Base-by-base conservation (phyloP, 1,284 basidiomycete genomes). In the Volvariella surrecta region DNA sequence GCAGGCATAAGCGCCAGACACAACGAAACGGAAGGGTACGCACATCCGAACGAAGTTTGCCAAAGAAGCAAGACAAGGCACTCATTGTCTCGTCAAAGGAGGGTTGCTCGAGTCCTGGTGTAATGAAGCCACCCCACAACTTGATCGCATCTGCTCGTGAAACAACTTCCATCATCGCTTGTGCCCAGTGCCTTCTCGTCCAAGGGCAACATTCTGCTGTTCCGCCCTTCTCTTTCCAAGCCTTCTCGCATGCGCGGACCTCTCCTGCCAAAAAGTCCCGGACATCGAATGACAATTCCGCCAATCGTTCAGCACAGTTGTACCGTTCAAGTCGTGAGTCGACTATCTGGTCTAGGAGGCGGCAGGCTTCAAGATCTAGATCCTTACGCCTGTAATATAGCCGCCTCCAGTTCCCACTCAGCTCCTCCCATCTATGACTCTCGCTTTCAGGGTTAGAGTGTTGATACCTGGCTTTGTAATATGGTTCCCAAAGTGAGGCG, bases 101-200 rank as follows among this genome's bases (percentile, higher is more conserved):
- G 1, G 62, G 49, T 15, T 45, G 45, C 11, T 54, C 43, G 16
- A 35, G 9, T 20, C 37, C 15, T 8, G 39, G 4, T 46, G 48
- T 15, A 22, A 50, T 45, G 10, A 72, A 52, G 15, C 46, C 49
- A 8, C 50, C 50, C 75, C 75, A 78, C 22, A 61, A 53, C 9
- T 52, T 50, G 16, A 78, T 56, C 0, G 73, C 71, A 46, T 67
- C 53, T 22, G 53, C 55, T 40, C 72, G 64, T 9, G 69, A 59
- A 44, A 81, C 71, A 3, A 67, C 53, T 11, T 67, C 66, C 17
- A 68, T 54, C 18, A 74, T 51, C 2, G 62, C 57, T 31, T 57
- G 57, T 2, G 76, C 74, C 79, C 79, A 82, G 54, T 69, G 79
- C 18, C 63, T 61, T n/a, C 67, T 60, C 4, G 75, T 71, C 17